Percentiles rank a stretch among this genome's conserved stretches.
Evolutionary conservation across 768 basidiomycete species (phyloP).

Genomic region (Galerina marginata): DNA sequence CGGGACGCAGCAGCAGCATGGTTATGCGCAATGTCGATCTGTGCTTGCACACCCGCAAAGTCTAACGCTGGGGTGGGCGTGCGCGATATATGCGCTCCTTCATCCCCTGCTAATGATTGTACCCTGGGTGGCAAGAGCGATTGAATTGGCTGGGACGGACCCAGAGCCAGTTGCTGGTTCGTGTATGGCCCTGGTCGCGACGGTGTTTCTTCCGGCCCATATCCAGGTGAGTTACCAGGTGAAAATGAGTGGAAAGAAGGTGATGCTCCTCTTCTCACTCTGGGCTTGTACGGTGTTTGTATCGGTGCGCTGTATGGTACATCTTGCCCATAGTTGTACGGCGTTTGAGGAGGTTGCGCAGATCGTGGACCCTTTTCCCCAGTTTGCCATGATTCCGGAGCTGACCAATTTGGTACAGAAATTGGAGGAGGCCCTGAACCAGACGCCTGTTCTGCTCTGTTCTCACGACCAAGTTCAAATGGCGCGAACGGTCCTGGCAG

Average conservation of each 20-base stretch:
- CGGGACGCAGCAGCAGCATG: constrained; percentile 72
- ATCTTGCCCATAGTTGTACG: constrained; percentile 32
- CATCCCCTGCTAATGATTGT: constrained; percentile 41
- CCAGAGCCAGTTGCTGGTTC: constrained; percentile 53
- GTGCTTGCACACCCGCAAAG: constrained; percentile 68
- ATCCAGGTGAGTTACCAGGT: constrained; percentile 40
- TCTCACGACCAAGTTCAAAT: constrained; percentile 64
- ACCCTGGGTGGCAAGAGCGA: constrained; percentile 51
- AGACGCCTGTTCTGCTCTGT: constrained; percentile 38
- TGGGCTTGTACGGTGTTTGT: constrained; percentile 78
- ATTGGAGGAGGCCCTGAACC: constrained; percentile 24
- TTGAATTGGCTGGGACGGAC: constrained; percentile 49
- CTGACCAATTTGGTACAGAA: constrained; percentile 42
- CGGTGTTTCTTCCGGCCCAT: constrained; percentile 55
- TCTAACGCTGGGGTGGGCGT: constrained; percentile 76
- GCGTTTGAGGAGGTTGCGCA: constrained; percentile 45
- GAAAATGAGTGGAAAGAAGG: constrained; percentile 42
- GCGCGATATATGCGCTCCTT: constrained; percentile 58
- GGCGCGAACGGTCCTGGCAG: constrained; percentile 75
- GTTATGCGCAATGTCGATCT: constrained; percentile 81
- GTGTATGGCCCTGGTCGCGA: constrained; percentile 52
- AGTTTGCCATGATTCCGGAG: constrained; percentile 37
- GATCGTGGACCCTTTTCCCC: constrained; percentile 21
- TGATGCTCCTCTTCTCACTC: constrained; percentile 61
- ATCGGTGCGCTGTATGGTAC: constrained; percentile 41